These are phyloP conservation scores for Fusarium fracticaudum DNA, from an alignment of 2,329 filamentous ascomycete species.

Conservation along the genomic window DNA sequence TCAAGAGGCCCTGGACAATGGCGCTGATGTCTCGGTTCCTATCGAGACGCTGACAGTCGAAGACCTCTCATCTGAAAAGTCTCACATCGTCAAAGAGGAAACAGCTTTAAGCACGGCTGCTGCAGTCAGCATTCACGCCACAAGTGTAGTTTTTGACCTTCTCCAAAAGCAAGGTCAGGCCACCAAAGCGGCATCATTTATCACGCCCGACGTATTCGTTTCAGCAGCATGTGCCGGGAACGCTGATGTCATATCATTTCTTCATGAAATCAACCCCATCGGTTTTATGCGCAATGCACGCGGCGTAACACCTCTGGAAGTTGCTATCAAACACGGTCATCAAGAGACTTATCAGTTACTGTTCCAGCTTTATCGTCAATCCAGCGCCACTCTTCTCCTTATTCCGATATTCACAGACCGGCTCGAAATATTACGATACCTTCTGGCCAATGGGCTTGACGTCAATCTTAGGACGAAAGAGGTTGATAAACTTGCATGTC, in stretches of 20 bases:
- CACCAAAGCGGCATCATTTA: rapidly evolving
- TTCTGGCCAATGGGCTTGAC: not conserved
- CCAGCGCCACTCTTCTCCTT: not conserved
- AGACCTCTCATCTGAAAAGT: rapidly evolving
- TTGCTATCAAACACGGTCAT: rapidly evolving
- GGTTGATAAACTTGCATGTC: rapidly evolving
- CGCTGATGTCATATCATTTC: rapidly evolving
- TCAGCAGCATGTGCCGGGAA: not conserved
- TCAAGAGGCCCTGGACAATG: rapidly evolving
- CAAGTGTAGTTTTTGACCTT: rapidly evolving
- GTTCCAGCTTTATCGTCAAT: not conserved
- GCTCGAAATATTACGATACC: rapidly evolving
- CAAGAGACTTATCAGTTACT: not conserved
- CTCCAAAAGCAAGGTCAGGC: rapidly evolving
- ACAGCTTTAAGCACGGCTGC: rapidly evolving
- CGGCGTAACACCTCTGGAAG: not conserved
- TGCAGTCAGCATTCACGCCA: not conserved
- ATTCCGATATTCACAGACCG: not conserved
- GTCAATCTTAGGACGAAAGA: rapidly evolving
- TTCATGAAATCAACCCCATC: not conserved
- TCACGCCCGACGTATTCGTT: not conserved
- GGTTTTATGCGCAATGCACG: rapidly evolving
- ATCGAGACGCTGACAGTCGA: not conserved
- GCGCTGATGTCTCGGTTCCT: rapidly evolving
- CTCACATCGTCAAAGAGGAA: not conserved